Conservation (phyloP, 306 rosid species). For the Lagenaria siceraria region DNA sequence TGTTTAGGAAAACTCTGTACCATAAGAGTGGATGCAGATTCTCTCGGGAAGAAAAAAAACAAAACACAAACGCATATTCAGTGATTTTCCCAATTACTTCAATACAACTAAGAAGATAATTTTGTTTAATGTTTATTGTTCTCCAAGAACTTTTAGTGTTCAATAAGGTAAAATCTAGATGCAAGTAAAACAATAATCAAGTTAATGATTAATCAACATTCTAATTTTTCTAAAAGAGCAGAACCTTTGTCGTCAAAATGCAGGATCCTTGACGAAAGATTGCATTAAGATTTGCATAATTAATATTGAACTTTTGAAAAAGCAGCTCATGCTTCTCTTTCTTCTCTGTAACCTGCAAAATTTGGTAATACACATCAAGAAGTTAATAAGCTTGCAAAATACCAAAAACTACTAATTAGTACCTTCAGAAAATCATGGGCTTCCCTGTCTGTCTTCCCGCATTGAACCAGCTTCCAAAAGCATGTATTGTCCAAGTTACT, state of each 20-base stretch:
- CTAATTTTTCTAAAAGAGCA: not conserved
- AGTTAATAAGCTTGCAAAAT: not conserved
- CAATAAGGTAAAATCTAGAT: not conserved
- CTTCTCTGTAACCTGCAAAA: conserved; percentile 40
- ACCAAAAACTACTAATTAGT: not conserved
- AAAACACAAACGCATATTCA: not conserved
- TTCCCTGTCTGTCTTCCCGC: conserved; percentile 41
- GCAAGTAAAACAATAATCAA: not conserved
- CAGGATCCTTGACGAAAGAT: conserved; percentile 72
- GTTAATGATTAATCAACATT: not conserved
- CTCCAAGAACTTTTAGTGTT: not conserved
- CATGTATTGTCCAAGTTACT: conserved; percentile 49
- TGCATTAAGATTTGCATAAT: conserved; percentile 40
- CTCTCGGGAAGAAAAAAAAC: not conserved
- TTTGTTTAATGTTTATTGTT: not conserved
- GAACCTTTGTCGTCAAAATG: conserved; percentile 40
- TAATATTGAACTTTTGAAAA: conserved; percentile 45
- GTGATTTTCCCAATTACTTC: not conserved
- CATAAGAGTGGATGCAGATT: not conserved
- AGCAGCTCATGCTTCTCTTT: conserved; percentile 43
- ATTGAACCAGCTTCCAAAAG: conserved; percentile 50
- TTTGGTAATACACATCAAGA: not conserved
- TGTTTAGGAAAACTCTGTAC: not conserved
- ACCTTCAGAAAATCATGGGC: conserved; percentile 39
- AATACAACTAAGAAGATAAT: not conserved